A percentile compares a stretch with the other conserved stretches of the same genome.
Evolutionary conservation across 176 grass and related monocot genomes (phyloP).

Genomic region (Oryza nivara): DNA sequence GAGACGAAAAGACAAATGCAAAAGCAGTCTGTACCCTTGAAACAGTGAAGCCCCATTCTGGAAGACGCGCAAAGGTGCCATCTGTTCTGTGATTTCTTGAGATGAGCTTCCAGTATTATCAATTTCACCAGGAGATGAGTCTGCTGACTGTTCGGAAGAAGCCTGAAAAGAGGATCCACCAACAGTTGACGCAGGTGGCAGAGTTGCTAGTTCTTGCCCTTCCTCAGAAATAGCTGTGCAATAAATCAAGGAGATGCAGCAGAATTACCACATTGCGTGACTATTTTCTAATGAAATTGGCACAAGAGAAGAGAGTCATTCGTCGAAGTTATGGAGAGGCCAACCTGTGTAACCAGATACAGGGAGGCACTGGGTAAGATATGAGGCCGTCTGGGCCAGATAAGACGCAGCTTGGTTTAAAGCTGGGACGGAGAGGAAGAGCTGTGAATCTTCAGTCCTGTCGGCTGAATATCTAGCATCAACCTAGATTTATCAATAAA

Average conservation of each 20-base stretch:
- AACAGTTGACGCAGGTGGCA: slow-evolving; percentile 26
- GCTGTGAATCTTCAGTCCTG: slow-evolving; percentile 53
- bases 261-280: neutral
- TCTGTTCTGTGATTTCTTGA: no score
- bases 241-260: neutral
- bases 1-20: no score
- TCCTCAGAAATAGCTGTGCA: slow-evolving; percentile 46
- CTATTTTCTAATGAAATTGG: neutral
- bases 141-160: slow-evolving; percentile 37
- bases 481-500: slow-evolving; percentile 49
- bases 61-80: no score
- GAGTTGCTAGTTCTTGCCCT: slow-evolving; percentile 57
- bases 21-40: no score
- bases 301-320: neutral
- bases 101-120: no score
- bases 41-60: no score
- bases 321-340: neutral
- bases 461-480: slow-evolving; percentile 52
- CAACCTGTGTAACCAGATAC: slow-evolving; percentile 59
- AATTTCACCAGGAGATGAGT: neutral
- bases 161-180: slow-evolving; percentile 18
- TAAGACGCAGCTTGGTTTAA: slow-evolving; percentile 75
- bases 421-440: slow-evolving; percentile 55
- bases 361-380: slow-evolving; percentile 76
- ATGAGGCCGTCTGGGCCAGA: slow-evolving; percentile 82